A percentile compares a stretch with the other conserved stretches of the same genome.
Conservation (phyloP, 2,329 filamentous ascomycete genomes). For the Venturia asperata region DNA sequence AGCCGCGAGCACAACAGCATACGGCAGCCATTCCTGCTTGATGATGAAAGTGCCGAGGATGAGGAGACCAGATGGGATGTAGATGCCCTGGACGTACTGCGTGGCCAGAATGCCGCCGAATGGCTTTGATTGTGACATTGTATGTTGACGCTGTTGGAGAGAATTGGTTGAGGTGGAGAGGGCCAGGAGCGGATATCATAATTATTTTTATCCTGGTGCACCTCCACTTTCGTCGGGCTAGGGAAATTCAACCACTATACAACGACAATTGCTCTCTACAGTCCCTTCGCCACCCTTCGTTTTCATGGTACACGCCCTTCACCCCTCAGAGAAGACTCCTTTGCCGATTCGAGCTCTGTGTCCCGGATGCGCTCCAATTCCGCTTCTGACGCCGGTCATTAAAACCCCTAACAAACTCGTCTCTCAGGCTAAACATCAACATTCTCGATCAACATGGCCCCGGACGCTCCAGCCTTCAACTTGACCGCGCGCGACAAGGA, state of each 20-base stretch:
- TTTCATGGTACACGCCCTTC: not conserved
- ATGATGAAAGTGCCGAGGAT: slow-evolving; percentile 69
- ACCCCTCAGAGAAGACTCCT: not conserved
- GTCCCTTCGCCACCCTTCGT: not conserved
- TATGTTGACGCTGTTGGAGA: not conserved
- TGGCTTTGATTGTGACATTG: not conserved
- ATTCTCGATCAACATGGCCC: too few species aligned
- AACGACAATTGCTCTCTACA: too few species aligned
- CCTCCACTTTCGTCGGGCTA: not conserved
- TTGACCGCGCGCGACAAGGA: slow-evolving; percentile 27
- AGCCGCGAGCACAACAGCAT: slow-evolving; percentile 60
- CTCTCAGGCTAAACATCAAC: not conserved
- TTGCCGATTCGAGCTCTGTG: not conserved
- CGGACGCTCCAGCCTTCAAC: not conserved
- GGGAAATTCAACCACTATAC: too few species aligned
- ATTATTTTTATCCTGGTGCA: not conserved
- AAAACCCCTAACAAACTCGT: not conserved
- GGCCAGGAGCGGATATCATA: not conserved
- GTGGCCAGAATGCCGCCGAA: slow-evolving; percentile 32
- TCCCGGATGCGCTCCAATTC: not conserved
- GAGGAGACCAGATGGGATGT: slow-evolving; percentile 74
- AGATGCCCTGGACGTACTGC: slow-evolving; percentile 69
- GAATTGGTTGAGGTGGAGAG: slow-evolving; percentile 8
- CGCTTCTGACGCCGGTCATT: not conserved
- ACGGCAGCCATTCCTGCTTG: slow-evolving; percentile 69